Percentiles rank a stretch among this genome's conserved stretches.
Conservation (phyloP, 2,329 filamentous ascomycete species). For the Didymosphaeria variabile region DNA sequence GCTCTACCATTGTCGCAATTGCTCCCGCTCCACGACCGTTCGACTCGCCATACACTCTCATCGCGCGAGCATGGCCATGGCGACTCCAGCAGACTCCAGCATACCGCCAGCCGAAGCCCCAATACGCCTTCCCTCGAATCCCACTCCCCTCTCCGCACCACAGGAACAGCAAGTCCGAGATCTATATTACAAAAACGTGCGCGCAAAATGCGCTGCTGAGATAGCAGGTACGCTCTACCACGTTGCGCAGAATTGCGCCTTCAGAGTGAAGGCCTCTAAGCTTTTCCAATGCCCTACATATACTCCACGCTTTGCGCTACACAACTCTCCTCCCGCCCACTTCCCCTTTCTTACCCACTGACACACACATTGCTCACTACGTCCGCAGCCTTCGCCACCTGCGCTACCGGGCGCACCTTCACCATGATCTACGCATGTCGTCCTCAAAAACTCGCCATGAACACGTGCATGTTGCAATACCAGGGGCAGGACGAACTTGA, state of each 20-base stretch:
- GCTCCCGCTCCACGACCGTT: neutral
- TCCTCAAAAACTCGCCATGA: slow-evolving; percentile 83
- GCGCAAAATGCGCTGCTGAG: slow-evolving; percentile 77
- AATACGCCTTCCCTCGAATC: slow-evolving; percentile 37
- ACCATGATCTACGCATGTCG: slow-evolving; percentile 89
- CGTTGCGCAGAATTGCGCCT: neutral
- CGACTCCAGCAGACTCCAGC: slow-evolving; percentile 22
- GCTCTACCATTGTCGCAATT: slow-evolving; percentile 7
- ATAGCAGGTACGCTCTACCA: slow-evolving; percentile 54
- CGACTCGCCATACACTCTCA: slow-evolving; percentile 10
- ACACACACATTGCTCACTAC: slow-evolving; percentile 7
- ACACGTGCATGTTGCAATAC: slow-evolving; percentile 88
- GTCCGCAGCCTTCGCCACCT: slow-evolving; percentile 82
- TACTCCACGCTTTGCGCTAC: neutral
- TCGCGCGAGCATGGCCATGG: slow-evolving; percentile 26
- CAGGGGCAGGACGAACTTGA: slow-evolving; percentile 88
- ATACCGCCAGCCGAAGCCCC: slow-evolving; percentile 24
- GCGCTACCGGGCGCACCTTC: slow-evolving; percentile 85
- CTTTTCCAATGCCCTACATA: too few species aligned
- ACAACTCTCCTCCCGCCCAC: neutral
- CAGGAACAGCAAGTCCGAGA: slow-evolving; percentile 73
- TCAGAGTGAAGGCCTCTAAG: neutral
- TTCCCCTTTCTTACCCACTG: neutral
- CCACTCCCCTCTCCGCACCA: slow-evolving; percentile 80
- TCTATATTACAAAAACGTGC: slow-evolving; percentile 81